These are phyloP conservation scores for Coniella lustricola DNA, from an alignment of 2,329 filamentous ascomycete species.

Conservation along the genomic window DNA sequence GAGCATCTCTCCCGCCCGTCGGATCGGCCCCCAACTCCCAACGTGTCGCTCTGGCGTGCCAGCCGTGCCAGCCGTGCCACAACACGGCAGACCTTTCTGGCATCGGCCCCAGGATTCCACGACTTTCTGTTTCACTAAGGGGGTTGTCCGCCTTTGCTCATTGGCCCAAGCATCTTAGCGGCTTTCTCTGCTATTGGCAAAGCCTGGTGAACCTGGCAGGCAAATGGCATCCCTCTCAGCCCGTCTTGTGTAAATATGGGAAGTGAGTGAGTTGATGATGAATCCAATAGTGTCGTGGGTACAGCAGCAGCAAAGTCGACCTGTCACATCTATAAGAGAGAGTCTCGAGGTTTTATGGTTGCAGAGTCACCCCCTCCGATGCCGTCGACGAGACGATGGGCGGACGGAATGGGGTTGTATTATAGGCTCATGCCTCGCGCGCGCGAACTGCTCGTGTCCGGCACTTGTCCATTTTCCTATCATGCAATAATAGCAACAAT, in stretches of 20 bases:
- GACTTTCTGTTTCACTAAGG: slow-evolving; percentile 13
- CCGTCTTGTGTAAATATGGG: too few relatives aligned
- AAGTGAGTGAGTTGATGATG: too few relatives aligned
- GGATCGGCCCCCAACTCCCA: slow-evolving; percentile 1
- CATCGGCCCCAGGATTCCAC: slow-evolving; percentile 4
- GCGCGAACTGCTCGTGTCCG: too few relatives aligned
- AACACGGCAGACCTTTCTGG: not conserved
- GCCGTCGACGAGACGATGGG: too few relatives aligned
- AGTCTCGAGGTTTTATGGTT: too few relatives aligned
- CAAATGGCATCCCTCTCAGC: slow-evolving; percentile 4
- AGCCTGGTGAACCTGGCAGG: slow-evolving; percentile 7
- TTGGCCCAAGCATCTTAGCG: slow-evolving; percentile 8
- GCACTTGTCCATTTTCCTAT: too few relatives aligned
- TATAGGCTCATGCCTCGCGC: not conserved
- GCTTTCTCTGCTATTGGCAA: slow-evolving; percentile 13
- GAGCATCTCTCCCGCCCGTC: not conserved
- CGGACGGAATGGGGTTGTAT: not conserved
- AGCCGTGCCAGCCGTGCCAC: not conserved
- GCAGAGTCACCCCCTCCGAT: too few relatives aligned
- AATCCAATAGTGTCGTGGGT: too few relatives aligned
- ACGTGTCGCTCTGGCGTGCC: not conserved
- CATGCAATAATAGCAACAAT: too few relatives aligned
- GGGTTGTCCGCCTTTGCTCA: not conserved
- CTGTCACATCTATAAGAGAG: too few relatives aligned
- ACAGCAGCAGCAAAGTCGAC: too few relatives aligned